phyloP scores from a whole-genome alignment of 805 yeast species.

The Saccharomycopsis sp. region DNA sequence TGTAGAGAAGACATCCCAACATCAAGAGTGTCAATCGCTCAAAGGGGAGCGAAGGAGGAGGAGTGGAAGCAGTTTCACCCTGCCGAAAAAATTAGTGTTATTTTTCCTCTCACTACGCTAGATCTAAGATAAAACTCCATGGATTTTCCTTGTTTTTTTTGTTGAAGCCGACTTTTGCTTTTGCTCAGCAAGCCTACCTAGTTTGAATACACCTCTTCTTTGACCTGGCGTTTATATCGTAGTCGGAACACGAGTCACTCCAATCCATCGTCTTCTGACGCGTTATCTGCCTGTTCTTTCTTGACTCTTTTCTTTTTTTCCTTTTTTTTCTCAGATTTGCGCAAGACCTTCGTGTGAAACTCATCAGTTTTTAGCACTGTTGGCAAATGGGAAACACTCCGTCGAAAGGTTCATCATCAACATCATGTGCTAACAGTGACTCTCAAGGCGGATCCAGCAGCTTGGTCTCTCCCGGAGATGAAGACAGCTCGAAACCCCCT shows the following conservation, averaged over 20 bases:
- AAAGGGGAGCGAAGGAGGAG: too few species aligned
- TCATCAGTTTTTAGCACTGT: neutral
- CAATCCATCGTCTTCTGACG: too few species aligned
- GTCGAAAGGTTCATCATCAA: conserved; percentile 5
- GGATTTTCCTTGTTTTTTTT: neutral
- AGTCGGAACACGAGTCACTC: too few species aligned
- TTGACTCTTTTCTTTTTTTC: neutral
- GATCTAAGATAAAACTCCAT: neutral
- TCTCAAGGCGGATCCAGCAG: conserved; percentile 1
- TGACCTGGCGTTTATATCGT: too few species aligned
- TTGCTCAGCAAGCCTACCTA: too few species aligned
- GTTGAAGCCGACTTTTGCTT: neutral
- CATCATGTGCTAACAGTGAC: conserved; percentile 2
- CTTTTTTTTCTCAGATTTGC: neutral
- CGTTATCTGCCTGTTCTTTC: neutral
- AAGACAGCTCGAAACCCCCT: conserved; percentile 20
- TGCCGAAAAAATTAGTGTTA: neutral
- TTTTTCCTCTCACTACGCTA: too few species aligned
- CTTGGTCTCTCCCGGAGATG: conserved; percentile 3
- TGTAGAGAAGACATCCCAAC: too few species aligned
- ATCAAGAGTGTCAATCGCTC: too few species aligned
- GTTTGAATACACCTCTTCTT: too few species aligned
- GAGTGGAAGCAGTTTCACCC: too few species aligned
- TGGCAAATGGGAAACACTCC: conserved; percentile 12
- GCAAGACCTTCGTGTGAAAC: neutral